phyloP scores from a whole-genome alignment of 2,329 filamentous ascomycete genomes.

The Periconia sp. region DNA sequence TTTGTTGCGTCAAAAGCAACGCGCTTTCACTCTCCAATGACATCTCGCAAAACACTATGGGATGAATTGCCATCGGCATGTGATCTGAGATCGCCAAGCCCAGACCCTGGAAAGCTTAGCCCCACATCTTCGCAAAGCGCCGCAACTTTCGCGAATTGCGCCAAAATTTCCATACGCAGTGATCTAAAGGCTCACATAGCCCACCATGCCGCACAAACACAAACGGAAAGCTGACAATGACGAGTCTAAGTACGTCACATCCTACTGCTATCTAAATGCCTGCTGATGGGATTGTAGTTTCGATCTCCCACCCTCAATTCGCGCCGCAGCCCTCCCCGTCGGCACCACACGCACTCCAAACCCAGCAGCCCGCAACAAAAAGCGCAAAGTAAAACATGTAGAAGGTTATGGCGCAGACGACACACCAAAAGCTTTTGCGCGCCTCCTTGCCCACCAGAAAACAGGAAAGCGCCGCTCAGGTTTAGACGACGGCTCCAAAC shows the following conservation, averaged over 20 bases:
- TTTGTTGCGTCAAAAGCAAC: no score
- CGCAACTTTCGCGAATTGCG: neutral
- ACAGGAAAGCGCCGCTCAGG: slow-evolving; percentile 63
- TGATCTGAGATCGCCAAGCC: slow-evolving; percentile 1
- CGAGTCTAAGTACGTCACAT: slow-evolving; percentile 40
- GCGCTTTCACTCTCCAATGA: no score
- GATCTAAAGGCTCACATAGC: no score
- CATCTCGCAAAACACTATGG: no score
- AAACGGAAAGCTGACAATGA: slow-evolving; percentile 64
- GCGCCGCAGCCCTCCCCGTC: slow-evolving; percentile 65
- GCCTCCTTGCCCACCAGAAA: slow-evolving; percentile 77
- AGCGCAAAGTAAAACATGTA: slow-evolving; percentile 49
- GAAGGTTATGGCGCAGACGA: slow-evolving; percentile 71
- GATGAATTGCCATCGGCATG: slow-evolving; percentile 1
- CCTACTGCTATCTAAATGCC: neutral
- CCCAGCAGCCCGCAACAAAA: slow-evolving; percentile 38
- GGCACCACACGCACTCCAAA: slow-evolving; percentile 51
- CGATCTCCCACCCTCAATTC: slow-evolving; percentile 66
- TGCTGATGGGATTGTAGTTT: slow-evolving; percentile 56
- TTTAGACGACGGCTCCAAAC: slow-evolving; percentile 70
- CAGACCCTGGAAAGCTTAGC: slow-evolving; percentile 5
- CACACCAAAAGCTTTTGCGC: slow-evolving; percentile 84
- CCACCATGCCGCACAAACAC: slow-evolving; percentile 86
- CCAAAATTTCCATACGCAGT: slow-evolving; percentile 7
- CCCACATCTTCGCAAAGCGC: slow-evolving; percentile 6